Base-by-base conservation (phyloP, 108 stramenopile genomes). In the Cylindrotheca fusiformis region DNA sequence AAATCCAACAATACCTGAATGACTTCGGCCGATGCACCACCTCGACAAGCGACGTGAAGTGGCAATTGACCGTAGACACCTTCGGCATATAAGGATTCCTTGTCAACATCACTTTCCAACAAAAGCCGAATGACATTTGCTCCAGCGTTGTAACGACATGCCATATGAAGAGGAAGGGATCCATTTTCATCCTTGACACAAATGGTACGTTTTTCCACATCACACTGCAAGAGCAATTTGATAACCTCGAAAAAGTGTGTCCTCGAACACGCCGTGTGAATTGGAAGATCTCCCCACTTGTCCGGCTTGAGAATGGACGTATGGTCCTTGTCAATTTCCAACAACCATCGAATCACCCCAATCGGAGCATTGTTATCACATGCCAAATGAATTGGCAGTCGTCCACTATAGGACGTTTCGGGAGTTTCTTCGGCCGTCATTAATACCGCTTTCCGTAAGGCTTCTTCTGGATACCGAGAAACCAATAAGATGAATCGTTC, bases 351-450 rank as follows among this genome's bases (percentile, higher is more conserved):
- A 68, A 86, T 70, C 30, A 86, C 71, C 26, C 71, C 76, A 18
- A 86, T 17, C 0, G 85, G 85, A 8, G 82, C 85, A 53, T 78
- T 83, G 51, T 78, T 83, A 66, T 86, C 85, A 53, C 79, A 83
- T 20, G 82, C 85, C 44, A 86, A 60, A 45, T 86, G 85, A 29
- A 86, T 68, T 0, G 82, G 82, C 2, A 80, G 64, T 31, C 85
- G 73, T 32, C 47, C 60, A 10, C 69, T 77, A 52, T 52, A 52
- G 17, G 25, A 20, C 0, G 55, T 66, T 32, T 75, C 77, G 18
- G 63, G 46, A 45, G 20, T 25, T 8, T 54, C 27, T 29, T 25
- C 4, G 32, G 55, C 53, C 23, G 68, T 70, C 51, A 79, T 31
- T 20, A 80, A n/a, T 18, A 86, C 80, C 26, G 82, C 82, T 21